Evolutionary conservation across 1,284 basidiomycete genomes (phyloP).

Genomic region (Ustilago shanxiensis): DNA sequence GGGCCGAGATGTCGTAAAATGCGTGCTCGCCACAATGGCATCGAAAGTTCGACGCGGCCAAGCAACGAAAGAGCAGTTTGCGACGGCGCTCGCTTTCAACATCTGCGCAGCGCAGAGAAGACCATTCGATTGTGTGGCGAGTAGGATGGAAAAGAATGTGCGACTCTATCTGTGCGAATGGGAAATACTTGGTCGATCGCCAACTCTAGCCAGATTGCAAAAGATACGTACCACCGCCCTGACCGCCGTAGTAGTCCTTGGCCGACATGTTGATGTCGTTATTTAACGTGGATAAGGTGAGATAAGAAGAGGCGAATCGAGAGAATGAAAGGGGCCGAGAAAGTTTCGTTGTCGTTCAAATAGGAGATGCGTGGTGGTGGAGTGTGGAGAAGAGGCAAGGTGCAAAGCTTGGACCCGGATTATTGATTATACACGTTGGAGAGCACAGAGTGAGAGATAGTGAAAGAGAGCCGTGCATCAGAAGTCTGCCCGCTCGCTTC

Average conservation of each 20-base stretch:
- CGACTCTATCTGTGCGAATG: not conserved
- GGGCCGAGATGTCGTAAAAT: not conserved
- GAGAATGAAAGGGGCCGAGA: not conserved
- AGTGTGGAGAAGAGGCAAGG: conserved; percentile 3
- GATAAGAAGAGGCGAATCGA: not conserved
- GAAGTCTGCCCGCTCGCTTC: too few species aligned
- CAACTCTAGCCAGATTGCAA: conserved; percentile 10
- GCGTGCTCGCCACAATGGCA: not conserved
- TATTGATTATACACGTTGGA: not conserved
- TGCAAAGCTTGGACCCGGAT: not conserved
- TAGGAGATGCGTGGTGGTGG: conserved; percentile 2
- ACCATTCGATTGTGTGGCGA: not conserved
- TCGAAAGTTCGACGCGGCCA: not conserved
- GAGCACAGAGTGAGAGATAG: not conserved
- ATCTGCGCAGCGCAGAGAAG: not conserved
- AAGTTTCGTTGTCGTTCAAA: not conserved
- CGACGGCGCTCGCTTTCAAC: not conserved
- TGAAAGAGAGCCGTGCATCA: not conserved
- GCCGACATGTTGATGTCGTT: conserved; percentile 39
- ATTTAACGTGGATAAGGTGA: not conserved
- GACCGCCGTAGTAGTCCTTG: conserved; percentile 58
- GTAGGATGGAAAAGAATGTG: not conserved
- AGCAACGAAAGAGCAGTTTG: not conserved
- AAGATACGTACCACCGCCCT: conserved; percentile 43
- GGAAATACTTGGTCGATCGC: conserved; percentile 5